Evolutionary conservation across 2,329 filamentous ascomycete genomes (phyloP).

Genomic region (Chaetomiaceae sp.): DNA sequence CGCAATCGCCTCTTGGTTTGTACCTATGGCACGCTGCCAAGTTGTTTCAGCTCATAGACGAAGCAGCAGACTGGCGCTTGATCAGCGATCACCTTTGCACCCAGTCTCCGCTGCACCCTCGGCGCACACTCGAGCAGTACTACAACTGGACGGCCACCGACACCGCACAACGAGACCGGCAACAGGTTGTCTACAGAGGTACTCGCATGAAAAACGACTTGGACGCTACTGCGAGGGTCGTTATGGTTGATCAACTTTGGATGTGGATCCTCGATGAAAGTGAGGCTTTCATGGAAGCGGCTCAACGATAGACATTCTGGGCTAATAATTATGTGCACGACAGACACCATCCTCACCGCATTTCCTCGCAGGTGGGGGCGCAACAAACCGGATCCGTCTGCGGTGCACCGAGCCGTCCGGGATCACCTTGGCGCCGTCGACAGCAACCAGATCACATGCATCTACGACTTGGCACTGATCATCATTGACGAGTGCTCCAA

Average conservation of each 20-base stretch:
- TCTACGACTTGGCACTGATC: constrained; percentile 30
- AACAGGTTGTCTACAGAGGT: constrained; percentile 28
- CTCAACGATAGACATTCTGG: no score
- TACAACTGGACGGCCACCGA: constrained; percentile 36
- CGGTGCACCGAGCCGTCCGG: constrained; percentile 35
- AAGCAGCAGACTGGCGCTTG: constrained; percentile 24
- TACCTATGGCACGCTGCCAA: constrained; percentile 25
- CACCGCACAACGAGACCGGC: constrained; percentile 31
- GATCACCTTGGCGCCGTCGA: constrained; percentile 21
- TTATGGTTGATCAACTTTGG: constrained; percentile 33
- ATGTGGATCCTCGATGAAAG: constrained; percentile 29
- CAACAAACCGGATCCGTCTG: constrained; percentile 36
- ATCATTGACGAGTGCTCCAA: constrained; percentile 36
- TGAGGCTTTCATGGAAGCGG: no score
- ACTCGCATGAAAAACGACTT: constrained; percentile 21
- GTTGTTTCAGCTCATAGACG: constrained; percentile 25
- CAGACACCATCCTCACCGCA: constrained; percentile 37
- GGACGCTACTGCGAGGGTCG: constrained; percentile 23
- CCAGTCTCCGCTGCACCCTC: constrained; percentile 29
- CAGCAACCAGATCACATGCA: constrained; percentile 17
- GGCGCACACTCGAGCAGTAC: constrained; percentile 36
- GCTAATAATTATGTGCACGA: no score
- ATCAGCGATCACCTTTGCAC: constrained; percentile 27
- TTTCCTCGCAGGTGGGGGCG: constrained; percentile 38
- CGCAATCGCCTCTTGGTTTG: constrained; percentile 17